These are phyloP conservation scores for Phytophthora chlamydospora DNA, from an alignment of 352 stramenopile genomes.

Conservation along the genomic window DNA sequence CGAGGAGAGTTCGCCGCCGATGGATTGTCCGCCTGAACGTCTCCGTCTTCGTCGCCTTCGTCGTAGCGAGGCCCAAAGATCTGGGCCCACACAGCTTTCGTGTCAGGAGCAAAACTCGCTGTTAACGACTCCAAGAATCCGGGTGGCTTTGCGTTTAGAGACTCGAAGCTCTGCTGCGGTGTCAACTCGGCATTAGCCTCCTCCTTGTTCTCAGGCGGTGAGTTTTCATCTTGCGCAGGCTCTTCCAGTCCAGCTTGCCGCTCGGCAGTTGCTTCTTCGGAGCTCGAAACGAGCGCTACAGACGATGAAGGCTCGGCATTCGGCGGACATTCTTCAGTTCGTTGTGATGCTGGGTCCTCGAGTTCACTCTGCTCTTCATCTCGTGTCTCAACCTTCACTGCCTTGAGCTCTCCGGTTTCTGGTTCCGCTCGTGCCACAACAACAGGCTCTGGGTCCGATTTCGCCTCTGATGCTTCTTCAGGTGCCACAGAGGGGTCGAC, in stretches of 20 bases:
- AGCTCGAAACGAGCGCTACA: background rate
- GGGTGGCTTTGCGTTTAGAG: constrained; percentile 10
- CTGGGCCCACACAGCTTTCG: constrained; percentile 49
- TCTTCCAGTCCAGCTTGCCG: background rate
- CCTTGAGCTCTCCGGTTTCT: background rate
- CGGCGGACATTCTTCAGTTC: background rate
- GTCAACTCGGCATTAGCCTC: background rate
- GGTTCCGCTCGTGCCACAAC: background rate
- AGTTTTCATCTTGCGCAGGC: background rate
- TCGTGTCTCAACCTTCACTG: background rate
- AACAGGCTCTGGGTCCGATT: background rate
- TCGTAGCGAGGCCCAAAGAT: constrained; percentile 70
- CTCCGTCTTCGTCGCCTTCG: constrained; percentile 28
- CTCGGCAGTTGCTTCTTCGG: background rate
- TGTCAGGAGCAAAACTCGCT: constrained; percentile 42
- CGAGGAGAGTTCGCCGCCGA: constrained; percentile 3
- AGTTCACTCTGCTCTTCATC: background rate
- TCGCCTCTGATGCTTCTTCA: no score
- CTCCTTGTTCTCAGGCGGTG: background rate
- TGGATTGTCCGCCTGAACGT: constrained; percentile 4
- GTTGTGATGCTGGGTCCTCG: background rate
- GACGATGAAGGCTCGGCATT: background rate
- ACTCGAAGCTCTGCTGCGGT: constrained; percentile 1
- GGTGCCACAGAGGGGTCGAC: no score
- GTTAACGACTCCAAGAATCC: constrained; percentile 39